Evolutionary conservation across 805 yeast genomes (phyloP).

Genomic region (Yamadazyma akitaensis): DNA sequence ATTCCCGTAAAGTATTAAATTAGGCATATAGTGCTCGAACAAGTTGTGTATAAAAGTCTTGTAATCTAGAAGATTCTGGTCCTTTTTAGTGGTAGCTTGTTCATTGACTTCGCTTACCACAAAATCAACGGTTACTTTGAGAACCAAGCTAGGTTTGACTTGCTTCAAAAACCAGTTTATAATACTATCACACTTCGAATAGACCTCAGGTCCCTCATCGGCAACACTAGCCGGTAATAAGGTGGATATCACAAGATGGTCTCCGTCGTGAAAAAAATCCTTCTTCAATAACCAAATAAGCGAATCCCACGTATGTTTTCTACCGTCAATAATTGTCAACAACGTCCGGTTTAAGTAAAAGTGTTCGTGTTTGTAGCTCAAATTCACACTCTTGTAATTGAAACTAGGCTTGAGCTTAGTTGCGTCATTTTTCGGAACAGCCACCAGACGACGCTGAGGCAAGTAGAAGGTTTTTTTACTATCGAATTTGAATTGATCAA

Average conservation of each 20-base stretch:
- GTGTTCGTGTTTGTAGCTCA: slow-evolving; percentile 44
- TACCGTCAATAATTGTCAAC: slow-evolving; percentile 36
- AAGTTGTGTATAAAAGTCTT: slow-evolving; percentile 36
- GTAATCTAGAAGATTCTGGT: slow-evolving; percentile 17
- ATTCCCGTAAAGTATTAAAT: slow-evolving; percentile 35
- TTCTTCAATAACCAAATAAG: slow-evolving; percentile 31
- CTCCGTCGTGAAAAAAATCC: slow-evolving; percentile 35
- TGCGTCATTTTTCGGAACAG: slow-evolving; percentile 8
- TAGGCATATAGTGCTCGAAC: slow-evolving; percentile 41
- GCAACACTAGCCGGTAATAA: slow-evolving; percentile 23
- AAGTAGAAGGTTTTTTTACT: slow-evolving; percentile 30
- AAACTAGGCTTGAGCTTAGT: slow-evolving; percentile 24
- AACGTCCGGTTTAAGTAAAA: slow-evolving; percentile 26
- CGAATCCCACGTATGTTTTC: slow-evolving; percentile 44
- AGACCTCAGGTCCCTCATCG: neutral
- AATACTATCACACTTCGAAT: slow-evolving; percentile 24
- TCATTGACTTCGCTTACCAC: slow-evolving; percentile 20
- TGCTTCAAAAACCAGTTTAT: slow-evolving; percentile 20
- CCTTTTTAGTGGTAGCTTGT: slow-evolving; percentile 2
- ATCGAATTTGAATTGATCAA: slow-evolving; percentile 46
- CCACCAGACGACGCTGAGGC: slow-evolving; percentile 14
- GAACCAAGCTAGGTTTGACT: slow-evolving; percentile 17
- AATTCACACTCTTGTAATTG: slow-evolving; percentile 37
- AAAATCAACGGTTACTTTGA: slow-evolving; percentile 41
- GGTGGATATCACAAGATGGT: slow-evolving; percentile 35